Percentiles rank a stretch among this genome's conserved stretches.
Conservation (phyloP, 1,284 basidiomycete genomes). For the Apiotrichum siamense region DNA sequence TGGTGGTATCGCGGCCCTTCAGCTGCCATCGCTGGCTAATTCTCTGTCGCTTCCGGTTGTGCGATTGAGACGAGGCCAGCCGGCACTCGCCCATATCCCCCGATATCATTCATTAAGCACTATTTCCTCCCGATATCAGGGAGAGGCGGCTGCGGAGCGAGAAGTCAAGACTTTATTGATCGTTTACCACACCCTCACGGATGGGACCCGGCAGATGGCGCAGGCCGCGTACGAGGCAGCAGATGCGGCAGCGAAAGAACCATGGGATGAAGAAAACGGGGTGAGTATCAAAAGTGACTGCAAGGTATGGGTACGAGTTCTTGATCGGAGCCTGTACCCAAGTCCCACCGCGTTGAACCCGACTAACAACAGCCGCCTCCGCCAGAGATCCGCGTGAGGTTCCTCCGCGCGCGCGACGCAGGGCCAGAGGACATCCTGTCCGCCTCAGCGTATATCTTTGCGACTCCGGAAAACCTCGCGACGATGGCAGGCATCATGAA, state of each 20-base stretch:
- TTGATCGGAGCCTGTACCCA: not conserved
- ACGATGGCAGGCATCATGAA: conserved; percentile 14
- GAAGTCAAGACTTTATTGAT: conserved; percentile 14
- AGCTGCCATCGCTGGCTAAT: too few species aligned
- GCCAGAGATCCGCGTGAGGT: not conserved
- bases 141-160: not conserved
- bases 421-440: conserved; percentile 11
- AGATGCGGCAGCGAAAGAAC: not conserved
- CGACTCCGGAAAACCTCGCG: conserved; percentile 18
- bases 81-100: too few species aligned
- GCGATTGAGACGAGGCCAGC: too few species aligned
- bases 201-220: conserved; percentile 15
- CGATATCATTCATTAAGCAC: too few species aligned
- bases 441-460: conserved; percentile 11
- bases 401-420: conserved; percentile 5
- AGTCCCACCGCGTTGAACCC: too few species aligned
- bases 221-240: conserved; percentile 11
- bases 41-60: too few species aligned
- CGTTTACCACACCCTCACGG: conserved; percentile 17
- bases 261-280: not conserved
- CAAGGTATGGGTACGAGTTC: not conserved
- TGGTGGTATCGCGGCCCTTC: too few species aligned
- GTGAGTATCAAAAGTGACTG: not conserved
- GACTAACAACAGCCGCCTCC: not conserved
- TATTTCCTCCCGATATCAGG: too few species aligned